Percentiles rank a stretch among this genome's conserved stretches.
phyloP scores from a whole-genome alignment of 352 stramenopile genomes.

The Globisporangium middletonii region DNA sequence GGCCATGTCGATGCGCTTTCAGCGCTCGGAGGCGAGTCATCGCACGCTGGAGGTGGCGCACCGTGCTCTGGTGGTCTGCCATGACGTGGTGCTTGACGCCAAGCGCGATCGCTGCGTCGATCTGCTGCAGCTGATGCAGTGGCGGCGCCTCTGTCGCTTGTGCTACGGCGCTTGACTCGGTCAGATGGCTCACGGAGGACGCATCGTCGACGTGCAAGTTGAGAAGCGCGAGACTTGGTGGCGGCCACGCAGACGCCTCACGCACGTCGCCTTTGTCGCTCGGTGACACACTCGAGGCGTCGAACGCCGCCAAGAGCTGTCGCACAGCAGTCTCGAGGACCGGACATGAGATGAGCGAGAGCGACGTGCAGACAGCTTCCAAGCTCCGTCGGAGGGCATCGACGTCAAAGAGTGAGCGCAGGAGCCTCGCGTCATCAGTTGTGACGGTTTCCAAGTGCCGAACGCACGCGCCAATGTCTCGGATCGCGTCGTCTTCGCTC shows the following conservation, averaged over 20 bases:
- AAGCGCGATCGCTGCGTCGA: slow-evolving; percentile 28
- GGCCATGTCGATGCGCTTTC: slow-evolving; percentile 4
- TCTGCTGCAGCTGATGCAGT: slow-evolving; percentile 30
- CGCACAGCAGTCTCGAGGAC: slow-evolving; percentile 31
- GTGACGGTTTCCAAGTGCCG: slow-evolving; percentile 16
- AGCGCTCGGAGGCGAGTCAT: slow-evolving; percentile 4
- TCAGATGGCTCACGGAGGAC: too few relatives aligned
- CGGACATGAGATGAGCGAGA: slow-evolving; percentile 50
- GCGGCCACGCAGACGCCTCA: slow-evolving; percentile 11
- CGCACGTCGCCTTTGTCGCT: not conserved
- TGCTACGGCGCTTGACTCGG: not conserved
- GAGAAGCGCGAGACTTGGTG: slow-evolving; percentile 21
- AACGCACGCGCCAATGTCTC: slow-evolving; percentile 47
- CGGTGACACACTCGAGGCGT: not conserved
- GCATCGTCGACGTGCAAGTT: slow-evolving; percentile 5
- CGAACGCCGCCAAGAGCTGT: slow-evolving; percentile 26
- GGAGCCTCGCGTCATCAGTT: not conserved
- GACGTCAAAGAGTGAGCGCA: slow-evolving; percentile 28
- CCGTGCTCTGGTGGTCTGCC: slow-evolving; percentile 13
- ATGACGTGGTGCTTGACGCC: slow-evolving; percentile 6
- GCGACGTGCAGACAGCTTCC: slow-evolving; percentile 41
- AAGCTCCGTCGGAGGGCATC: slow-evolving; percentile 28
- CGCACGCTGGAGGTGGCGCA: slow-evolving; percentile 20
- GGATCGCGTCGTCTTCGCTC: slow-evolving; percentile 30
- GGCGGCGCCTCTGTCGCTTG: not conserved